Conservation (phyloP, 2,329 filamentous ascomycete species). For the Clonostachys chloroleuca region DNA sequence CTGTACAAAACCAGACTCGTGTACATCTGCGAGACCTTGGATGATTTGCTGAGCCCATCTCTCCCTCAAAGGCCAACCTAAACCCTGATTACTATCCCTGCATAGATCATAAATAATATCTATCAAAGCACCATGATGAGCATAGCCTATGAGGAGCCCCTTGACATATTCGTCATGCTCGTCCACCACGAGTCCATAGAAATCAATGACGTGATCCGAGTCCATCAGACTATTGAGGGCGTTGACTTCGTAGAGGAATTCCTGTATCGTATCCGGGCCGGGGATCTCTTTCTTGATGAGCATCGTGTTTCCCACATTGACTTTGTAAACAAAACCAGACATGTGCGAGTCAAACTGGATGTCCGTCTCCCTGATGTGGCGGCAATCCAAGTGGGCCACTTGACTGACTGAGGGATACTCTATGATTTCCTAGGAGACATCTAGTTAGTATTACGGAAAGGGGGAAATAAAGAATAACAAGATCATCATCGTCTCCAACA, state of each 20-base stretch:
- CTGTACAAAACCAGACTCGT: constrained; percentile 94
- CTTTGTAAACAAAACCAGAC: constrained; percentile 96
- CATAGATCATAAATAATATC: constrained; percentile 82
- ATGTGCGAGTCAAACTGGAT: constrained; percentile 87
- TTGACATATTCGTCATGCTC: constrained; percentile 82
- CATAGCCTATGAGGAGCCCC: constrained; percentile 84
- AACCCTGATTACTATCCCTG: constrained; percentile 48
- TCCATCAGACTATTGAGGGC: constrained; percentile 75
- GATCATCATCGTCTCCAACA: not conserved
- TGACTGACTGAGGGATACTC: constrained; percentile 71
- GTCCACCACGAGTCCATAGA: constrained; percentile 85
- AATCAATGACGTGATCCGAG: constrained; percentile 74
- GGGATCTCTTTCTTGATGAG: constrained; percentile 99
- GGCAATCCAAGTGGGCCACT: constrained; percentile 68
- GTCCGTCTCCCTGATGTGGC: constrained; percentile 65
- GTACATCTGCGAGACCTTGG: constrained; percentile 83
- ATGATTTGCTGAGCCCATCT: constrained; percentile 92
- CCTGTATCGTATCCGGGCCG: constrained; percentile 89
- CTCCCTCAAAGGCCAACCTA: constrained; percentile 70
- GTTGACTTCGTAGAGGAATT: constrained; percentile 97
- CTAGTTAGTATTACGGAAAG: not conserved
- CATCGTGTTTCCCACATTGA: constrained; percentile 60
- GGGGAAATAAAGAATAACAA: not conserved
- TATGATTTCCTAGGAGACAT: constrained; percentile 68
- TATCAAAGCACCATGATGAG: constrained; percentile 80